Conservation (phyloP, 352 stramenopile species). For the Pythium insidiosum region DNA sequence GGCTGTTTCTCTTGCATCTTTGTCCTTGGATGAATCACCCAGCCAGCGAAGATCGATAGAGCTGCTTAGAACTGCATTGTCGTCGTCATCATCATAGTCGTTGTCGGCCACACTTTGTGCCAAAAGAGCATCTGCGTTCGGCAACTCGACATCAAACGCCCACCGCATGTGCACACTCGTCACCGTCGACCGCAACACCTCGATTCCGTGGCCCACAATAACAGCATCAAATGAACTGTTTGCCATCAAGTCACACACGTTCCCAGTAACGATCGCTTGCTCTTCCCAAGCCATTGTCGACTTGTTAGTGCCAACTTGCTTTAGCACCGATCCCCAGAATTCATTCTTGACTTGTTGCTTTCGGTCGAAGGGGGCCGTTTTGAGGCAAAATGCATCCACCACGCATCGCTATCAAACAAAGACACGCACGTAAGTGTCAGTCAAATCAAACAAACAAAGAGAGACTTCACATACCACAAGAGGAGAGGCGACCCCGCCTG, state of each 20-base stretch:
- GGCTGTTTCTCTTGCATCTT: too few relatives aligned
- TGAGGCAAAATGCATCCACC: too few relatives aligned
- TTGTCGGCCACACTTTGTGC: neutral
- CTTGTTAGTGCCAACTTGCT: too few relatives aligned
- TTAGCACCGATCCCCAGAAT: conserved; percentile 9
- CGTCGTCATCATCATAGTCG: conserved; percentile 15
- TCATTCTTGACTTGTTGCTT: neutral
- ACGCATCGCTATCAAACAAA: too few relatives aligned
- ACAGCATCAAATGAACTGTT: conserved; percentile 1
- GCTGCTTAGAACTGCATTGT: too few relatives aligned
- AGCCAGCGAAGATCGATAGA: neutral
- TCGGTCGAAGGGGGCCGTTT: too few relatives aligned
- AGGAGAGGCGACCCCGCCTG: conserved; percentile 4
- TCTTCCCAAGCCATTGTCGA: conserved; percentile 4
- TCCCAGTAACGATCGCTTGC: conserved; percentile 7
- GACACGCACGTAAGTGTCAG: neutral
- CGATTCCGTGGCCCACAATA: conserved; percentile 1
- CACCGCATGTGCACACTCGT: conserved; percentile 12
- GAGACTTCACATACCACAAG: conserved; percentile 15
- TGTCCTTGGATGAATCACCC: too few relatives aligned
- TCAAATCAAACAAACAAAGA: neutral
- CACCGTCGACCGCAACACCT: conserved; percentile 2
- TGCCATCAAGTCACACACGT: conserved; percentile 12
- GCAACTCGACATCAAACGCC: conserved; percentile 9
- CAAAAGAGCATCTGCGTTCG: neutral